Percentiles rank a stretch among this genome's conserved stretches.
phyloP scores from a whole-genome alignment of 768 basidiomycete genomes.

The Piloderma croceum region DNA sequence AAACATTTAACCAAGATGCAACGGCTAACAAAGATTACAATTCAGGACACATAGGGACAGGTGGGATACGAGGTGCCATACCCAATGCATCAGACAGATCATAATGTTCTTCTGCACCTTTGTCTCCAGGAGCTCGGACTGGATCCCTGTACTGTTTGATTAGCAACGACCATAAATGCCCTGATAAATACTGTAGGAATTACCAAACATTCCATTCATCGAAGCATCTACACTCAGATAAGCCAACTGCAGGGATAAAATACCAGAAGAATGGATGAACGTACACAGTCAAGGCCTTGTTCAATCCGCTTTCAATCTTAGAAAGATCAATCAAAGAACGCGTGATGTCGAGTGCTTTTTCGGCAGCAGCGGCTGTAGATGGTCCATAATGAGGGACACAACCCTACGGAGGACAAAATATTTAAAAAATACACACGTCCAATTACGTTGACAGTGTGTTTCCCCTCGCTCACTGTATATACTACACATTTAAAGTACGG shows the following conservation, averaged over 20 bases:
- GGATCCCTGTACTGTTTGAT: no score
- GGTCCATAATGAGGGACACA: background rate
- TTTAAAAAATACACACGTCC: conserved; percentile 37
- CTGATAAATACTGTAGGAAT: conserved; percentile 3
- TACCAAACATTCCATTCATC: conserved; percentile 57
- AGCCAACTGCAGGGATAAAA: background rate
- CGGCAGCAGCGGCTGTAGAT: conserved; percentile 41
- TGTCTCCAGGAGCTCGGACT: conserved; percentile 43
- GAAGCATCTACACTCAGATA: conserved; percentile 33
- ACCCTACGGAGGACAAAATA: background rate
- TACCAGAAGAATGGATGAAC: conserved; percentile 3
- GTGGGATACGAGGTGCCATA: conserved; percentile 7
- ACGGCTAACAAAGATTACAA: conserved; percentile 37
- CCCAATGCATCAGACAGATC: conserved; percentile 48
- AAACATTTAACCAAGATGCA: conserved; percentile 56
- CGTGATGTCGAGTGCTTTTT: conserved; percentile 47
- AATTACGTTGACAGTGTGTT: conserved; percentile 49
- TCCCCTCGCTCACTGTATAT: conserved; percentile 37
- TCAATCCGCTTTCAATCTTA: conserved; percentile 33
- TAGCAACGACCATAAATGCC: no score
- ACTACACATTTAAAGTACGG: conserved; percentile 20
- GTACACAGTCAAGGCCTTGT: conserved; percentile 35
- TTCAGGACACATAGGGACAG: conserved; percentile 3
- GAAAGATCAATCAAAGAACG: conserved; percentile 48
- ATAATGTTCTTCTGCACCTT: conserved; percentile 49